Evolutionary conservation across 2,329 filamentous ascomycete genomes (phyloP), one percentile per base, ranked within the genome.

Genomic region (Penicillium rolfsii): DNA sequence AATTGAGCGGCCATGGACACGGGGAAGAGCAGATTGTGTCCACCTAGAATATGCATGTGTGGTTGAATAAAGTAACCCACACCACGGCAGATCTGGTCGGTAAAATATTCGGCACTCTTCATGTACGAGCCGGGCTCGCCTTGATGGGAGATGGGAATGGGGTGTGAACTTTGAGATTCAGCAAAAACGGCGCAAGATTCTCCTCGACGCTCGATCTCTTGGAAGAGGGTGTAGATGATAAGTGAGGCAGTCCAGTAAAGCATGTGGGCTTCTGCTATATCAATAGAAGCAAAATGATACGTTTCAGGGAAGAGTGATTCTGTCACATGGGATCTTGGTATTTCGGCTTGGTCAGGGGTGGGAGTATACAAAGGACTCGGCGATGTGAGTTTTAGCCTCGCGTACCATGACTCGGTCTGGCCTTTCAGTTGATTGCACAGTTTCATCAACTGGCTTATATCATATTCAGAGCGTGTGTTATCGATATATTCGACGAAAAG

Each of bases 61-160:
- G 57, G 64, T 46, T 65, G 60, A 14, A 66, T 40, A 52, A 66
- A 66, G 38, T 63, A 61, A 3, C 55, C 59, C 55, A 62, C 62
- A 8, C 59, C 58, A 19, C 54, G 58, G 45, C 61, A 67, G 41
- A 64, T 63, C 28, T 67, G 56, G 41, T 62, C 50, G 30, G 62
- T 54, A 41, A 61, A 57, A 48, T 57, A 45, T 26, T 62, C 30
- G 4, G 56, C 49, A n/a, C 9, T 55, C 36, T 58, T 22, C 16
- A 56, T 40, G 40, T 54, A 58, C 4, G n/a, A 12, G 11, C 38
- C 40, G 1, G 55, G 36, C 24, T 40, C 43, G 12, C 46, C 22
- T 11, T 35, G 5, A 1, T n/a, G 2, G 12, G 24, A 9, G 14
- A 19, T 8, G 30, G 16, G 14, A 1, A 28, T 48, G 14, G 5